Evolutionary conservation across 2,329 filamentous ascomycete genomes (phyloP), one percentile per base, ranked within the genome.

Genomic region (Colletotrichum acutatum): DNA sequence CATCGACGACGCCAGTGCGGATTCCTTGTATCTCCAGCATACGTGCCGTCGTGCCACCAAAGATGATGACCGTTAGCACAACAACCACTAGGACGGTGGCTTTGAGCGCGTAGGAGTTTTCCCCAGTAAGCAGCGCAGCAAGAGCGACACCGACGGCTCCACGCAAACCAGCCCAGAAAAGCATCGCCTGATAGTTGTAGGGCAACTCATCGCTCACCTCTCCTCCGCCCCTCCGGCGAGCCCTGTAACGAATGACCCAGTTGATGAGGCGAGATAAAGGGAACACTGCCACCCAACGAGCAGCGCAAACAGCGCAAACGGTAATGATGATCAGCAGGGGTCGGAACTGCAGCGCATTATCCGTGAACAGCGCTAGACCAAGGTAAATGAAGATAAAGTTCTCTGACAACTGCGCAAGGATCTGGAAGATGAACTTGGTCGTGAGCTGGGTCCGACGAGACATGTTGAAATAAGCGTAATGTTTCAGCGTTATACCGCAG

Each of bases 361-460:
- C 95, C 3, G 97, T 98, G 82, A 99, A 98, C 32, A 99, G 88
- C 0, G 97, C 97, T 3, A 99, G 87, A 6, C 97, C 97, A 0
- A 99, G 90, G 80, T 99, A 99, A 82, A 99, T 99, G 86, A 99
- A 99, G 83, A 99, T 99, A 81, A 99, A 99, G 83, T 99, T 99
- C 84, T 99, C 97, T 0, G 96, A 98, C 58, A 99, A 85, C 83
- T 99, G 97, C 4, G 97, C 94, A 77, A 97, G 92, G 74, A 98
- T 92, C 82, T 97, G 95, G 85, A 99, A 99, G 70, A 98, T 89
- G 84, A 97, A 99, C 82, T 99, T 99, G 65, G 97, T 99, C 19
- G 97, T 98, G 75, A 99, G 91, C 82, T 99, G 97, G 1, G 97
- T 98, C 74, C 97, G 92, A 61, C 97, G 92, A 34, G 97, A 99